These are phyloP conservation scores for Cryphonectria japonica DNA, from an alignment of 2,329 filamentous ascomycete species.

Conservation along the genomic window DNA sequence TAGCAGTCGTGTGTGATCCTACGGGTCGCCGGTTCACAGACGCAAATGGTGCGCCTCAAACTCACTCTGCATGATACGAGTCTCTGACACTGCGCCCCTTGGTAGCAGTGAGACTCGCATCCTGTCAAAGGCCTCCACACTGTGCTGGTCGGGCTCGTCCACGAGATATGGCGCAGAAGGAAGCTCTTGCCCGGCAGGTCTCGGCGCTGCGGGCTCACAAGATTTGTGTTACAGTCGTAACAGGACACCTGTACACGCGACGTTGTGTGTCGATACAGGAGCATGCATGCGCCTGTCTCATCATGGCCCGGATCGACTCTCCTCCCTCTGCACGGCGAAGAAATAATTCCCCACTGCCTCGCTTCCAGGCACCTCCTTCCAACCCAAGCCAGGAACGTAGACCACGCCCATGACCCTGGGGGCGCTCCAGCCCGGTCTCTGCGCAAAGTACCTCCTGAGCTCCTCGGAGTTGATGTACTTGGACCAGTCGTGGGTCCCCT, in stretches of 20 bases:
- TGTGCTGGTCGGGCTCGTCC: neutral
- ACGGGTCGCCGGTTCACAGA: neutral
- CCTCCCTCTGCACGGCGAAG: constrained; percentile 71
- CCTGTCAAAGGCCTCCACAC: neutral
- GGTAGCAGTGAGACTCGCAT: neutral
- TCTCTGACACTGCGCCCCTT: neutral
- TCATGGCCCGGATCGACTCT: neutral
- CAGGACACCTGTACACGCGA: neutral
- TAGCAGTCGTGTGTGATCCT: neutral
- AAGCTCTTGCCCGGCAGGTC: neutral
- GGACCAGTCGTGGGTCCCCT: constrained; percentile 92
- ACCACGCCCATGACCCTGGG: constrained; percentile 76
- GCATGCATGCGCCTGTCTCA: neutral
- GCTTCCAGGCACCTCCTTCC: constrained; percentile 80
- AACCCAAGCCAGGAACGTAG: constrained; percentile 88
- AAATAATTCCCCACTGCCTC: constrained; percentile 96
- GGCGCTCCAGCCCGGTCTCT: constrained; percentile 60
- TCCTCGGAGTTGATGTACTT: constrained; percentile 94
- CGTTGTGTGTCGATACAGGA: neutral
- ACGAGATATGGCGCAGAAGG: neutral
- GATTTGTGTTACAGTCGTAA: neutral
- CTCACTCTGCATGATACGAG: neutral
- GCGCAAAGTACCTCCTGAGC: constrained; percentile 61
- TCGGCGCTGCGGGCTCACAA: neutral
- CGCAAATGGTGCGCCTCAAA: neutral